Base-by-base conservation (phyloP, 345 rosid genomes). In the Salix purpurea region DNA sequence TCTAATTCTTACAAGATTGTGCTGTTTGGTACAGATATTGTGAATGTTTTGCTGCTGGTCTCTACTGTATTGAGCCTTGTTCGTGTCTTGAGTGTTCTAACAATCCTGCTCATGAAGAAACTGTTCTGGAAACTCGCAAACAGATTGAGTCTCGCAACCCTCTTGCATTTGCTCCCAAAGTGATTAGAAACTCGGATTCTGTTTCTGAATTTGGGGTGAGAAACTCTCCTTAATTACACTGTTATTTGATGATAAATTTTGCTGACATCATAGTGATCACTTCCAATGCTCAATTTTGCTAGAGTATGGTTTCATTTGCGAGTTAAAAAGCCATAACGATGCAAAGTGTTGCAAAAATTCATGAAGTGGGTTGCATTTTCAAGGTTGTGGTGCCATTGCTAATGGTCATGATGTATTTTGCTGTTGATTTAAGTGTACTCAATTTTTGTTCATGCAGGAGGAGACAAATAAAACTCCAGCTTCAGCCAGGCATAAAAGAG, bases 81-180 rank as follows among this genome's bases (percentile, higher is more conserved):
- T 79, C 81, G 2, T 93, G 96, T 71, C 84, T 77, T 87, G 86
- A 87, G 73, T 93, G 98, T 84, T 84, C 86, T 84, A 93, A 93
- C 74, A 88, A 76, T 72, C 91, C 87, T 67, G 83, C 75, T 67
- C 85, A 89, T 70, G 90, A 89, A 77, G 88, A 84, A 34, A 42
- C 73, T 21, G 96, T 91, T 78, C 34, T 85, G 40, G 84, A 86
- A 74, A 83, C 88, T 50, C 91, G 94, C 70, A 78, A 52, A 76
- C 82, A 70, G 79, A 87, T 91, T 69, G 90, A 90, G 84, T 85
- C 87, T 46, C 91, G 89, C 74, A 85, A 91, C 73, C 97, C 98
- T 65, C 88, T 88, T 65, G 98, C 97, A 34, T 93, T 93, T 81
- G 92, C 92, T 85, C 92, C 97, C 24, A 93, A 91, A 89, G 89